Base-by-base conservation (phyloP, 73 alveolate species). In the Effrenium voratum region DNA sequence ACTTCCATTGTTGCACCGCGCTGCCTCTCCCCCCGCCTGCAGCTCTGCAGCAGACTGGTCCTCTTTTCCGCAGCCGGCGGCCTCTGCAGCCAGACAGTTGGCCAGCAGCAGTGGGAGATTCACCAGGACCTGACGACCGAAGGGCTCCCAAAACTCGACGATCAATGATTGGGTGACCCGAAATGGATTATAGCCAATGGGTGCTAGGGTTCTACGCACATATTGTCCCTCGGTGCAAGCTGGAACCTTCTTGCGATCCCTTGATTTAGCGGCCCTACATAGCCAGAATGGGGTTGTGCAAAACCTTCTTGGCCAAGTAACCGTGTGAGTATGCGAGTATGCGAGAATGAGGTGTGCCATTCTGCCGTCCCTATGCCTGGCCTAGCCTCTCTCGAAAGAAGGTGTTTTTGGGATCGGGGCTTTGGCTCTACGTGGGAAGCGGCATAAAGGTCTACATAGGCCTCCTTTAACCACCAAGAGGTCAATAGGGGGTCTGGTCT, bases 1-100 rank as follows among this genome's bases (percentile, higher is more conserved):
- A 59, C 73, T 12, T 26, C 73, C 73, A 26, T 28, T 59, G 34
- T 28, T 28, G 30, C 22, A n/a, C 73, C 2, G 22, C 73, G 36
- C 73, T 1, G 30, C 73, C 73, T n/a, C 73, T 59, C 36, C 30
- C 30, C 16, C 44, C 44, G 80, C 80, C 80, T 68, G 44, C 13
- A 68, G 80, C 15, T 68, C 80, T 32, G 80, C 80, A 38, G 28
- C 30, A 68, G 28, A 38, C 36, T 68, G 44, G 16, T 38, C 41
- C 2, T 26, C 80, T 41, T 68, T 26, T n/a, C n/a, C n/a, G 80
- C 80, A 68, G 80, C 80, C 80, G n/a, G 80, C 32, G n/a, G 80
- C 80, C 80, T 68, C 80, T 32, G n/a, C 41, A 41, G 80, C 80
- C 80, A 68, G 80, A 38, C 80, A 68, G 80, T 68, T 68, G 38